A percentile compares a stretch with the other conserved stretches of the same genome.
Conservation (phyloP, 768 basidiomycete species). For the Serendipita indica region DNA sequence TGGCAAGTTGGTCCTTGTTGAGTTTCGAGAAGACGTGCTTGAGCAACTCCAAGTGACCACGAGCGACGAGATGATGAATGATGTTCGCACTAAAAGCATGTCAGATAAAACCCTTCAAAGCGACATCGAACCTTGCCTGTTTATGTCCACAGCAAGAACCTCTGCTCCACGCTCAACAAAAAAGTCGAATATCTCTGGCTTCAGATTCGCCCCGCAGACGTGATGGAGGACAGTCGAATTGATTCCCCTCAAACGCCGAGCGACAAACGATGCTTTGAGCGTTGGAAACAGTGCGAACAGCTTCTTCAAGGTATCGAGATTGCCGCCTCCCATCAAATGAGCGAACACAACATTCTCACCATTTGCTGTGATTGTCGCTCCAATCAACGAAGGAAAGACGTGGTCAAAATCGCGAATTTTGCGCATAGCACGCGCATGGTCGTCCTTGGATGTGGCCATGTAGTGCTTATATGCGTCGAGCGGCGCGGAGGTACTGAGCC, state of each 20-base stretch:
- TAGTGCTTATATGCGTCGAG: constrained; percentile 38
- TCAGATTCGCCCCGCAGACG: constrained; percentile 24
- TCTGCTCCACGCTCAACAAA: constrained; percentile 34
- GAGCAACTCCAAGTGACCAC: constrained; percentile 22
- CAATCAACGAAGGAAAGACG: constrained; percentile 34
- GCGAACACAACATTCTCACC: constrained; percentile 41
- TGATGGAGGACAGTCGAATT: constrained; percentile 24
- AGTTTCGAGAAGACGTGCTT: constrained; percentile 35
- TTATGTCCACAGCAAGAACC: constrained; percentile 28
- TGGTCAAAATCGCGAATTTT: constrained; percentile 27
- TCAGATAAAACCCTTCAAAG: neutral
- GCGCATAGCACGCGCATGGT: constrained; percentile 30
- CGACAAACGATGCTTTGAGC: constrained; percentile 29
- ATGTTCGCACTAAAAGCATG: constrained; percentile 38
- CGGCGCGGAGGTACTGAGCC: constrained; percentile 33
- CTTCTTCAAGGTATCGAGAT: constrained; percentile 28
- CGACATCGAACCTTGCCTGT: constrained; percentile 27
- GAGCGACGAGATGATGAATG: constrained; percentile 32
- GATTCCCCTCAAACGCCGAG: constrained; percentile 30
- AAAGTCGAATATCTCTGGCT: constrained; percentile 32
- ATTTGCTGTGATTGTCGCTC: constrained; percentile 32
- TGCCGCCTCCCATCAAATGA: constrained; percentile 26
- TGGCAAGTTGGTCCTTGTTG: constrained; percentile 33
- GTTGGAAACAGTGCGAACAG: constrained; percentile 31
- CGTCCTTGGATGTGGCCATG: constrained; percentile 28